Percentiles rank a stretch among this genome's conserved stretches.
phyloP scores from a whole-genome alignment of 192 early-diverging fungal genomes.

The Chytriomyces hyalinus region DNA sequence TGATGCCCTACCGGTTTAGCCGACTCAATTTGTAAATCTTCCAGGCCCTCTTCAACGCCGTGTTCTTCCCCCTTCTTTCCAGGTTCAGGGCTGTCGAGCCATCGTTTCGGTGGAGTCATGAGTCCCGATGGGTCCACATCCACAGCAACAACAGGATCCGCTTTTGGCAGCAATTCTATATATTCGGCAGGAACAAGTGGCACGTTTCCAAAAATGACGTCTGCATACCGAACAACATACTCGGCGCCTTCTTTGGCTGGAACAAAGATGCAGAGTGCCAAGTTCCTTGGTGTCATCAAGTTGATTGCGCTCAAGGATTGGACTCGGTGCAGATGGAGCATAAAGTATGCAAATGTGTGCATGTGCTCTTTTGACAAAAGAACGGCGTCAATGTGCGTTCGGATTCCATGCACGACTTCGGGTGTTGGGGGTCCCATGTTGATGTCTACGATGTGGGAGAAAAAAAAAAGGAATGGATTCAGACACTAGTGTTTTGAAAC shows the following conservation, averaged over 20 bases:
- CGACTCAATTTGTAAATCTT: no score
- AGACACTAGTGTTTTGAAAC: neutral
- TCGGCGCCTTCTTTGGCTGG: conserved; percentile 27
- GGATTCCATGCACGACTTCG: neutral
- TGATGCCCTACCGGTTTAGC: no score
- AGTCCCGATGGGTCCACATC: no score
- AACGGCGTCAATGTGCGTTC: neutral
- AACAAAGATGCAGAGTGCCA: conserved; percentile 38
- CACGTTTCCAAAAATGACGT: conserved; percentile 35
- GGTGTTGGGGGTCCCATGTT: neutral
- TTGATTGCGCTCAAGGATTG: conserved; percentile 8
- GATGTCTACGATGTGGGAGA: neutral
- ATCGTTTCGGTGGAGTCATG: no score
- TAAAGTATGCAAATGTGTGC: conserved; percentile 34
- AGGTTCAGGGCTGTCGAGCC: no score
- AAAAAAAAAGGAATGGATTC: neutral
- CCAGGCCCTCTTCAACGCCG: no score
- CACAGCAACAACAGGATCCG: no score
- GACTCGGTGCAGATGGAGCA: conserved; percentile 39
- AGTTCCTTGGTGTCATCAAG: conserved; percentile 42
- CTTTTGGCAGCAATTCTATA: neutral
- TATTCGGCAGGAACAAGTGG: neutral
- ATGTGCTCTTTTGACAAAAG: conserved; percentile 35
- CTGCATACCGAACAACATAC: conserved; percentile 35
- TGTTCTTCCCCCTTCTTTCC: no score